phyloP scores from a whole-genome alignment of 2,329 filamentous ascomycete species.

The Drechslerella dactyloides region DNA sequence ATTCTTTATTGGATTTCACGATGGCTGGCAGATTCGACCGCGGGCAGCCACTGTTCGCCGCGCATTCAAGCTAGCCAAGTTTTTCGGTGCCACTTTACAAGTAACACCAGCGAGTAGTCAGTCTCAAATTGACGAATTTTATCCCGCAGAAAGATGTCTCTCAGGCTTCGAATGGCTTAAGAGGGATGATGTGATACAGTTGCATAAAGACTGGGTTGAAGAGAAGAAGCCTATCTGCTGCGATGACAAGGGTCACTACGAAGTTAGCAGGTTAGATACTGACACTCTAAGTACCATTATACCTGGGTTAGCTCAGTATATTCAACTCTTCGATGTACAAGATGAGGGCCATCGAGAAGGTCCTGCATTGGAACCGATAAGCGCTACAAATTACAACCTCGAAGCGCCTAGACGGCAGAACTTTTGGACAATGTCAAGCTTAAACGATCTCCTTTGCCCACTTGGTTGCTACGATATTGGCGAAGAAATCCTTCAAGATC shows the following conservation, averaged over 20 bases:
- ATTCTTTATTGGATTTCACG: conserved; percentile 59
- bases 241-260: conserved; percentile 34
- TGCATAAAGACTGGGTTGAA: conserved; percentile 56
- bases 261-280: conserved; percentile 32
- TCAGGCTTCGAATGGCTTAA: conserved; percentile 58
- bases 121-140: conserved; percentile 55
- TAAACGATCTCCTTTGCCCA: conserved; percentile 47
- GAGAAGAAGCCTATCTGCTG: conserved; percentile 53
- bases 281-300: conserved; percentile 27
- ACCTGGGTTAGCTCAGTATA: conserved; percentile 34
- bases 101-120: conserved; percentile 35
- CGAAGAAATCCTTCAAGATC: conserved; percentile 58
- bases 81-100: conserved; percentile 57
- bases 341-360: conserved; percentile 40
- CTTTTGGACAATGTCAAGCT: conserved; percentile 42
- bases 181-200: conserved; percentile 56
- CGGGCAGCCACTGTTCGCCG: conserved; percentile 57
- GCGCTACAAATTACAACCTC: conserved; percentile 38
- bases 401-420: conserved; percentile 36
- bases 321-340: conserved; percentile 24
- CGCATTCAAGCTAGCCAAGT: conserved; percentile 58
- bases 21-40: conserved; percentile 57
- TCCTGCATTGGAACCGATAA: conserved; percentile 37
- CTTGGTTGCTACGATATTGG: conserved; percentile 63
- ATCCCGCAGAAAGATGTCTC: conserved; percentile 50